phyloP scores from a whole-genome alignment of 2,329 filamentous ascomycete genomes.

The Pseudocercospora fijiensis region DNA sequence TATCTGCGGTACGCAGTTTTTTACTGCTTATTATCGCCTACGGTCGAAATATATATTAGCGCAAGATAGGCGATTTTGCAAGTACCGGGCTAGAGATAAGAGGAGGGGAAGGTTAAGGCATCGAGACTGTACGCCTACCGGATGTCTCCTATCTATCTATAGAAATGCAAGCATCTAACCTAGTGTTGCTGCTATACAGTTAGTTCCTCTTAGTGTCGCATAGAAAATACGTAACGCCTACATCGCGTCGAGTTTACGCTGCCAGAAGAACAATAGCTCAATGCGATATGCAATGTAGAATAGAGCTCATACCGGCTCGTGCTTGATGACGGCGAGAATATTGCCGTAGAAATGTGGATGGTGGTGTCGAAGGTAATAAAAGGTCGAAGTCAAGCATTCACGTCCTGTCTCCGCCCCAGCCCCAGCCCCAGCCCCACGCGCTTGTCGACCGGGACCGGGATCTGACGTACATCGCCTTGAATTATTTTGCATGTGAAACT shows the following conservation, averaged over 20 bases:
- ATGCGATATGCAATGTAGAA: neutral
- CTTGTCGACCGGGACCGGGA: neutral
- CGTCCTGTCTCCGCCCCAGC: neutral
- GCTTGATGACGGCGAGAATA: neutral
- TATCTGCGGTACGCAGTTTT: no score
- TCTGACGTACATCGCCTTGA: neutral
- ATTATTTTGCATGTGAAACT: constrained; percentile 1
- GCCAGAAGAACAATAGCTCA: neutral
- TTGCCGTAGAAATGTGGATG: neutral
- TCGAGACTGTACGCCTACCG: neutral
- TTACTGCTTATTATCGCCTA: no score
- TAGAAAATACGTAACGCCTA: constrained; percentile 28
- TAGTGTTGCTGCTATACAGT: neutral
- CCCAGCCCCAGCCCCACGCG: neutral
- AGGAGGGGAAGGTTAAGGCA: neutral
- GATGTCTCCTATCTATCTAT: neutral
- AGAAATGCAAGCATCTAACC: neutral
- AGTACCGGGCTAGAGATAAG: neutral
- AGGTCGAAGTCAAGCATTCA: neutral
- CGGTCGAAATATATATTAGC: neutral
- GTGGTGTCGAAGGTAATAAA: neutral
- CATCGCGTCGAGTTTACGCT: neutral
- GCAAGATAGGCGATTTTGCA: neutral
- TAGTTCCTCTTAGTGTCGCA: no score
- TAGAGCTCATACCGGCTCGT: no score